Base-by-base conservation (phyloP, 2,329 filamentous ascomycete species). In the Sporothrix globosa region DNA sequence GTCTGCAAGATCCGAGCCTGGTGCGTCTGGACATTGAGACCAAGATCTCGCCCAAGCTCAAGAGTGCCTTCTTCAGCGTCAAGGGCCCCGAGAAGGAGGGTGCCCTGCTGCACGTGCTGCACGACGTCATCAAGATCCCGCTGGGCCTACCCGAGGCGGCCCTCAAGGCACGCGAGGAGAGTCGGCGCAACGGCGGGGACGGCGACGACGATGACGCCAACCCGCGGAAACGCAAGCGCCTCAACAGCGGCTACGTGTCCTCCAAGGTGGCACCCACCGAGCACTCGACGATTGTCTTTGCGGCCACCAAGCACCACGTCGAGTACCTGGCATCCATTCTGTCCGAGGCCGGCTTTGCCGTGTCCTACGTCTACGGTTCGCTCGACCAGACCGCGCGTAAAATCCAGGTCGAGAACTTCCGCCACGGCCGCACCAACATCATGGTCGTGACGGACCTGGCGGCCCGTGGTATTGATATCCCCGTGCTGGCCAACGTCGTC, bases 361-460 rank as follows among this genome's bases (percentile, higher is more conserved):
- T 96, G 0, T 97, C 96, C 4, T 96, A 97, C 78, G 93, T 93
- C 17, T 99, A 99, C 78, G 96, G 96, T 76, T 92, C 95, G 1
- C 84, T 99, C 14, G 96, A 99, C 76, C 96, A 99, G 78, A 94
- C 91, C 4, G 96, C 96, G 44, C 90, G 96, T 78, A 93, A 94
- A 78, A 91, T 93, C 30, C 93, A 99, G 76, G 93, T 98, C 17
- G 91, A 97, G 71, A 90, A 94, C 73, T 99, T 99, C 79, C 87
- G 96, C 71, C 86, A 85, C 30, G 96, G 96, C 7, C 87, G 91
- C 73, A 91, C 92, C 0, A 95, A 97, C 75, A 93, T 99, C 63
- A 82, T 99, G 10, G 94, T 99, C 2, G 95, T 98, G 58, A 99
- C 96, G 0, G 96, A 99, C 78, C 93, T 99, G 69, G 96, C 96